Evolutionary conservation across 305 asterid genomes (phyloP), one percentile per base, ranked within the genome.

Genomic region (Caryopteris hybrid): DNA sequence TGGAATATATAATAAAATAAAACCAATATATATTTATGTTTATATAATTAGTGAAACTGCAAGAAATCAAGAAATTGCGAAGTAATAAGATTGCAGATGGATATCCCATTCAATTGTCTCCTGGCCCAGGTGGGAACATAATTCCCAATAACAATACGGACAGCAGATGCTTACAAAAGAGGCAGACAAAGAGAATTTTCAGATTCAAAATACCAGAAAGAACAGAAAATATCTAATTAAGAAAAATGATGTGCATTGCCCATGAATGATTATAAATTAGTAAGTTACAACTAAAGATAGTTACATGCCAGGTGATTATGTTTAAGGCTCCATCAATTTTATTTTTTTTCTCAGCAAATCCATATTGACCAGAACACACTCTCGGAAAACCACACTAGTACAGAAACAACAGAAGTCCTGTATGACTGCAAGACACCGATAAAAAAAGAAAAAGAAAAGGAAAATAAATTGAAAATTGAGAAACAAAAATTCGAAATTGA

Each of bases 201-300:
- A 64, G 20, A 64, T 31, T 61, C 55, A 58, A 2, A 67, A 63
- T 48, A 41, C 16, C 64, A 10, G 47, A 39, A 6, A n/a, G 45
- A 58, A 64, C 57, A 58, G 2, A 48, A 61, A 13, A 41, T 61
- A 53, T 43, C 51, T 41, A 33, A 48, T 51, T 36, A 47, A 61
- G 29, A 56, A 66, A 36, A 54, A 25, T 54, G 42, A 68, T 53
- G 61, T 18, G 53, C 78, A 68, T 14, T 68, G 65, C 57, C n/a
- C 68, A 60, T 12, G 41, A 10, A 36, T 16, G 60, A 29, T 43
- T 48, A 33, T 9, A 42, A 52, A 22, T 14, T 36, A 67, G 65
- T 13, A 65, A 38, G 5, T 34, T 29, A 59, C 61, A 58, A 31
- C 71, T 23, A 25, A 53, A 31, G 63, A 39, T 36, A 62, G 46